Base-by-base conservation (phyloP, 31 red algal species). In the Bonnemaisonia californica region DNA sequence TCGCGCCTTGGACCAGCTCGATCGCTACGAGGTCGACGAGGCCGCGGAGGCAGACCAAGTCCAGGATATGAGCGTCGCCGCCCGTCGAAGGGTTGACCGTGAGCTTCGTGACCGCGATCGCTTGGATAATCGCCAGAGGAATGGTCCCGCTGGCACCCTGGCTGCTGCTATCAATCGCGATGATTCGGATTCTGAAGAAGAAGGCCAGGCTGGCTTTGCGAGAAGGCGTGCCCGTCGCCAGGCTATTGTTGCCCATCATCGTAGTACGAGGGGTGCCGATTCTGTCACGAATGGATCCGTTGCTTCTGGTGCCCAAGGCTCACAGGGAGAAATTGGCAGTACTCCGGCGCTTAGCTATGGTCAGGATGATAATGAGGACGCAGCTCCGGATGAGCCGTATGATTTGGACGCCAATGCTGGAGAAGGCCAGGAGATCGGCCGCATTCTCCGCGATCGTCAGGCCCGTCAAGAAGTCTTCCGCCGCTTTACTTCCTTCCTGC, bases 21-120 rank as follows among this genome's bases (percentile, higher is more conserved):
- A 98, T 69, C 77, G 68, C 2, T 98, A 98, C 64, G 93, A 95
- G 64, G 69, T 95, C 48, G 96, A 98, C 69, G 41, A 80, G 1
- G 93, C 61, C 22, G 96, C 96, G 2, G 96, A 98, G 62, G 90
- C 80, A 33, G 96, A 98, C 32, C 27, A 61, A 26, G 92, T 88
- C 41, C 77, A 76, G 1, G 71, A 76, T 9, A 83, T 90, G 72
- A 72, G 40, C 41, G 76, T 64, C 33, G 80, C 81, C 51, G 85
- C 78, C 23, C 71, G 83, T 38, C 89, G 83, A 13, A 83, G 82
- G 27, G 96, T 68, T 2, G 82, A 93, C 70, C 85, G 81, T 54
- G 84, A 81, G 58, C 39, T 82, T 42, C 26, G 73, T 48, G 63
- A 54, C 32, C 71, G 60, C 21, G 91, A 83, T 69, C 69, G 57